These are phyloP conservation scores for Amanita subjunquillea DNA, from an alignment of 768 basidiomycete species.

Conservation along the genomic window DNA sequence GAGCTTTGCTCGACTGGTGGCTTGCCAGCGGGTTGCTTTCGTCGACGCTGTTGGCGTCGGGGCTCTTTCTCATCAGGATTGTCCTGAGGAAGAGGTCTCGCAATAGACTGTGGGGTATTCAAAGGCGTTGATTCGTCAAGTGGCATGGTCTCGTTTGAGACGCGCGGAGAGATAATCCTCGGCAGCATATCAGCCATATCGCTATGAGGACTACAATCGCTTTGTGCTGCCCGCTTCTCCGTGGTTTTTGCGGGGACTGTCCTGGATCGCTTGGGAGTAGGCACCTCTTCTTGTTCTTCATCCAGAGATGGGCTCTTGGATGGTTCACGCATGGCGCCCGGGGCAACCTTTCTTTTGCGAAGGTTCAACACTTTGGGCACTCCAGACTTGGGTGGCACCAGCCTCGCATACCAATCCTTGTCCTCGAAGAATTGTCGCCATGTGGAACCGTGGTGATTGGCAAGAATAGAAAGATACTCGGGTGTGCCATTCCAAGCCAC, in stretches of 20 bases:
- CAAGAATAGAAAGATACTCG: constrained; percentile 27
- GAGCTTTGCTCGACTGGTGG: neutral
- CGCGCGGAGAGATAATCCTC: neutral
- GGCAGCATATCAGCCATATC: neutral
- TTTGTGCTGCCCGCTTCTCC: neutral
- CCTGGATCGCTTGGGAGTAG: constrained; percentile 18
- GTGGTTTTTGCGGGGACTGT: constrained; percentile 5
- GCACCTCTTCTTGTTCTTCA: constrained; percentile 18
- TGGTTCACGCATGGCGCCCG: constrained; percentile 16
- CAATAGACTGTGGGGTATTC: neutral
- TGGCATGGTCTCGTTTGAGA: constrained; percentile 1
- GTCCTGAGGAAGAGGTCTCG: neutral
- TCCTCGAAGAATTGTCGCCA: constrained; percentile 19
- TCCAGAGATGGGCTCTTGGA: constrained; percentile 15
- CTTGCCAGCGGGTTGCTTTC: neutral
- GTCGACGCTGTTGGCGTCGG: constrained; percentile 4
- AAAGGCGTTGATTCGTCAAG: constrained; percentile 1
- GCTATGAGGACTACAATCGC: neutral
- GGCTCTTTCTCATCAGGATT: constrained; percentile 6
- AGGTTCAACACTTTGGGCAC: constrained; percentile 19
- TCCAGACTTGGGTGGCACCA: constrained; percentile 21
- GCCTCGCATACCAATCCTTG: constrained; percentile 21
- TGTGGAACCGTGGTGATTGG: constrained; percentile 21
- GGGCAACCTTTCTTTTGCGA: constrained; percentile 22
- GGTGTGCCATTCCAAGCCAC: constrained; percentile 34